Evolutionary conservation across 1,139 yeast genomes (phyloP), one percentile per base, ranked within the genome.

Genomic region (Scheffersomyces quercinus): DNA sequence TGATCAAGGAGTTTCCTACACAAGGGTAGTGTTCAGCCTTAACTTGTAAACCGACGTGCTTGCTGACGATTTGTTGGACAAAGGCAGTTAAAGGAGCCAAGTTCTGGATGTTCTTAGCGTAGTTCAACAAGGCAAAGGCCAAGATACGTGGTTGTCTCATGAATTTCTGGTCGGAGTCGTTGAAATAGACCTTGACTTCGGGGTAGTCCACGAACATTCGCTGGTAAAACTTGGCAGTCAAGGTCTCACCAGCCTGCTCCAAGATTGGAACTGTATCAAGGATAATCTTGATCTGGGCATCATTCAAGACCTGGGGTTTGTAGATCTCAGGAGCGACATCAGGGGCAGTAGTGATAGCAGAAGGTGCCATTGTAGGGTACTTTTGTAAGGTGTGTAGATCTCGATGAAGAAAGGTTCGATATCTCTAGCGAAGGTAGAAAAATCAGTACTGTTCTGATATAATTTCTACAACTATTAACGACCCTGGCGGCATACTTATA

Each of bases 11-110:
- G 36, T 64, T 59, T 29, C 89, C 90, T 33, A 85, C 89, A 49
- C 81, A 71, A 13, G 83, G 81, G 53, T 85, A 85, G 46, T 83
- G 88, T 44, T 79, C 85, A 3, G 89, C 80, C 45, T 64, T 61
- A 36, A 85, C 74, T 55, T 78, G 81, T 46, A 84, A 66, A 38
- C 88, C 86, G 48, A 81, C 83, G 52, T 85, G 90, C 61, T 83
- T 84, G 49, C 72, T 73, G 32, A 80, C 85, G 55, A 85, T 82
- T 51, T 81, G 81, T 40, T 75, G 67, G 11, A 85, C 88, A 50
- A 81, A 79, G 1, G 67, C 77, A 11, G 70, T 55, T 41, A 85
- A 68, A 15, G 77, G 82, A 6, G 77, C 66, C 45, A 84, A 62
- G 47, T 83, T 77, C 51, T 84, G 84, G 47, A 85, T 82, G 59